A percentile compares a stretch with the other conserved stretches of the same genome.
These are phyloP conservation scores for Yamadazyma kitorensis DNA, from an alignment of 805 yeast genomes.

Conservation along the genomic window DNA sequence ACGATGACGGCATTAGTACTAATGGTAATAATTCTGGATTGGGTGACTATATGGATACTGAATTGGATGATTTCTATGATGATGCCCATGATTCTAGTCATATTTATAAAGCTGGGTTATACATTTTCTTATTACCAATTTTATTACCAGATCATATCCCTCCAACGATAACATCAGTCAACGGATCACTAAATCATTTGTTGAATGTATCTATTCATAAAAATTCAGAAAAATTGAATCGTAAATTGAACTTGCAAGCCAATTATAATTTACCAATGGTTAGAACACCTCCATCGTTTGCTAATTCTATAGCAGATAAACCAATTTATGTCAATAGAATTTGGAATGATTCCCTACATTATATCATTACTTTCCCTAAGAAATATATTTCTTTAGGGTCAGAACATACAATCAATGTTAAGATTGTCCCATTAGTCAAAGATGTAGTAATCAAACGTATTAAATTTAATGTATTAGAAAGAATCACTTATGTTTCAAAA, in stretches of 20 bases:
- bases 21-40: neutral
- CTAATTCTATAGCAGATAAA: constrained; percentile 59
- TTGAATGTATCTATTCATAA: constrained; percentile 39
- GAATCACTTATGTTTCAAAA: constrained; percentile 60
- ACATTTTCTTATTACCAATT: constrained; percentile 64
- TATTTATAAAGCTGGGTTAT: constrained; percentile 59
- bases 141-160: constrained; percentile 62
- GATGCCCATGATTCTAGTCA: constrained; percentile 8
- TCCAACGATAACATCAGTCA: constrained; percentile 53
- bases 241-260: constrained; percentile 33
- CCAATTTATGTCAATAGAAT: constrained; percentile 73
- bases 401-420: constrained; percentile 58
- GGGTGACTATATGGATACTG: neutral
- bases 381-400: constrained; percentile 66
- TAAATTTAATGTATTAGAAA: constrained; percentile 63
- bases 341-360: constrained; percentile 71
- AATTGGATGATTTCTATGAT: constrained; percentile 4
- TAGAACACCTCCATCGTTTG: constrained; percentile 55
- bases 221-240: constrained; percentile 29
- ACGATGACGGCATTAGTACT: neutral
- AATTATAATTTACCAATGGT: constrained; percentile 45
- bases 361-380: constrained; percentile 68
- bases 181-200: constrained; percentile 46
- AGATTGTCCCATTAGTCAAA: constrained; percentile 64
- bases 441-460: constrained; percentile 60